Evolutionary conservation across 305 asterid genomes (phyloP), one percentile per base, ranked within the genome.

Genomic region (Lippia alba): DNA sequence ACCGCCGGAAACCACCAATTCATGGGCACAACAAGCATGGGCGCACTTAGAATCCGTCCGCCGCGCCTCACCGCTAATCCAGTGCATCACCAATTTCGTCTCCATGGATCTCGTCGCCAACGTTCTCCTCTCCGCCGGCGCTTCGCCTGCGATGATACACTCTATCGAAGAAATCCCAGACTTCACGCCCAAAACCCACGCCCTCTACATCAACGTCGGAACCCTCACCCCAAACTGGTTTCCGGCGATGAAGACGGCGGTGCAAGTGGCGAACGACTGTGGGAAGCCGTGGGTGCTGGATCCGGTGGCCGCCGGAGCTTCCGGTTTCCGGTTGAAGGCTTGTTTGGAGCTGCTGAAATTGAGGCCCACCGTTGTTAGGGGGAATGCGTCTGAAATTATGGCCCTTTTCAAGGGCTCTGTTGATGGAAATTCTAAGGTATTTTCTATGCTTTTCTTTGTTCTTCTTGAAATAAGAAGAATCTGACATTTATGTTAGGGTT

Each of bases 51-150:
- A 72, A 14, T 66, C 73, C 5, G 73, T 91, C 6, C 88, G 96
- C 67, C 62, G 18, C 18, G 60, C 70, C 12, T 78, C 94, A 20
- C 98, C 97, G 39, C 79, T 94, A 20, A 61, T 89, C 72, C 98
- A 91, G 76, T 94, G 96, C 89, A 94, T 94, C 71, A 89, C 97
- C 0, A 94, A 94, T 73, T 86, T 82, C 75, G 97, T 91, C 50
- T 94, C 98, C 56, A 89, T 85, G 96, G 97, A 94, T 78, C 74
- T 94, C 56, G 91, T 87, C 83, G 97, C 98, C 64, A 94, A 91
- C 67, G 84, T 87, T 20, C 86, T 94, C 0, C 85, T 91, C 77
- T 74, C 98, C 34, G 88, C 90, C 78, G 97, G 96, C 46, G 97
- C 96, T 1, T 89, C 92, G 3, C 98, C 98, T 57, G 97, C 94